These are phyloP conservation scores for Dothideomycetes sp. DNA, from an alignment of 2,329 filamentous ascomycete genomes.

Conservation along the genomic window DNA sequence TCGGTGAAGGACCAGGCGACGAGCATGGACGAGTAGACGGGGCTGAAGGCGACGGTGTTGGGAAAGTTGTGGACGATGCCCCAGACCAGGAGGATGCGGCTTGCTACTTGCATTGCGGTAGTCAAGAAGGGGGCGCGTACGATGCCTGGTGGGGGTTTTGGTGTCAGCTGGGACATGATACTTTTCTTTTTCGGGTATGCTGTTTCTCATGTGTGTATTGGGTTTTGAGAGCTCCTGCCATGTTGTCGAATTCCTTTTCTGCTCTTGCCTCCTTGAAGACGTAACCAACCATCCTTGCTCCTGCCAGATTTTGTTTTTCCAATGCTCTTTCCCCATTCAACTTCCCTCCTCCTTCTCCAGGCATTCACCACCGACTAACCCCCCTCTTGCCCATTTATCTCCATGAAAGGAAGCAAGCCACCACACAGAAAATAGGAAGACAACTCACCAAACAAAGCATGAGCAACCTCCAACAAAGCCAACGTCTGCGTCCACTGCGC, in stretches of 20 bases:
- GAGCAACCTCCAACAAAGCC: conserved; percentile 73
- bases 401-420: not conserved
- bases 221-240: too few species aligned
- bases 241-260: too few species aligned
- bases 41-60: conserved; percentile 44
- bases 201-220: too few species aligned
- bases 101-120: conserved; percentile 82
- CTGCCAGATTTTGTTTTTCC: not conserved
- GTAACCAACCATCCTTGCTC: too few species aligned
- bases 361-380: not conserved
- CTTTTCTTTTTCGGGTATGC: too few species aligned
- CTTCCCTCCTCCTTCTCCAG: not conserved
- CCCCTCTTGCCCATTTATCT: not conserved
- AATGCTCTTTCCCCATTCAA: not conserved
- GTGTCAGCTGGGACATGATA: too few species aligned
- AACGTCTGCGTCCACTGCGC: conserved; percentile 75
- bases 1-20: conserved; percentile 84
- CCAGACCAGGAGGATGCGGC: conserved; percentile 84
- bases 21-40: conserved; percentile 68
- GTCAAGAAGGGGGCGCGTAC: conserved; percentile 80
- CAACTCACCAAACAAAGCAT: conserved; percentile 62
- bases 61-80: conserved; percentile 69
- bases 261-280: too few species aligned
- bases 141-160: conserved; percentile 51
- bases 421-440: not conserved